Evolutionary conservation across 768 basidiomycete species (phyloP), one percentile per base, ranked within the genome.

Genomic region (Amanita polypyramis): DNA sequence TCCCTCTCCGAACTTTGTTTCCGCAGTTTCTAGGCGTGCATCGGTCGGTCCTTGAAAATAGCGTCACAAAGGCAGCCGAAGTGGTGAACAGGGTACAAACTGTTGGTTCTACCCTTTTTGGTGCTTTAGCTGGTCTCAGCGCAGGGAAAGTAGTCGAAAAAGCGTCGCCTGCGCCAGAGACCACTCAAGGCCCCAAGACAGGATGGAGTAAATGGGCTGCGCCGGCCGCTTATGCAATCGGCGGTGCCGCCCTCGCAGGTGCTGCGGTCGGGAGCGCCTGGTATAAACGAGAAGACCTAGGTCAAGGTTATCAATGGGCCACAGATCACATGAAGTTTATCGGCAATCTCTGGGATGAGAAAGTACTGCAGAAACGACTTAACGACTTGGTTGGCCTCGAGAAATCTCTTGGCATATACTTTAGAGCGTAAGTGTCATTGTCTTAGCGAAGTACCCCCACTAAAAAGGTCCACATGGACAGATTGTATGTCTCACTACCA

Each of bases 291-390:
- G 80, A 87, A 10, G 86, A 90, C 21, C 65, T 96, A 25, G 73
- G 74, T 5, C 70, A 70, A 36, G 79, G 85, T 2, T 84, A 84
- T 55, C 66, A 70, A 9, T 92, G 82, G 81, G 82, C 81, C 2
- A 80, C 74, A 25, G 92, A 94, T 55, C 93, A 97, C 61, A 77
- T 96, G 79, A 85, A 83, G 58, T 97, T 85, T 62, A 82, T 94
- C 7, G 79, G 85, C 36, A 86, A 73, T 54, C 65, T 96, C 25
- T 95, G 92, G 93, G 82, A 94, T 55, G 78, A 82, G 54, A 70
- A 72, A 17, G 69, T 66, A 8, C 67, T 93, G 64, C 70, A 70
- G 33, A 64, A 59, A 49, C 73, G 93, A 17, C 56, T 95, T 45
- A 76, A 82, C 21, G 68, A 67, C 23, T 62, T 96, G 43, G 63